Base-by-base conservation (phyloP, 2,329 filamentous ascomycete genomes). In the Aspergillus sp. region DNA sequence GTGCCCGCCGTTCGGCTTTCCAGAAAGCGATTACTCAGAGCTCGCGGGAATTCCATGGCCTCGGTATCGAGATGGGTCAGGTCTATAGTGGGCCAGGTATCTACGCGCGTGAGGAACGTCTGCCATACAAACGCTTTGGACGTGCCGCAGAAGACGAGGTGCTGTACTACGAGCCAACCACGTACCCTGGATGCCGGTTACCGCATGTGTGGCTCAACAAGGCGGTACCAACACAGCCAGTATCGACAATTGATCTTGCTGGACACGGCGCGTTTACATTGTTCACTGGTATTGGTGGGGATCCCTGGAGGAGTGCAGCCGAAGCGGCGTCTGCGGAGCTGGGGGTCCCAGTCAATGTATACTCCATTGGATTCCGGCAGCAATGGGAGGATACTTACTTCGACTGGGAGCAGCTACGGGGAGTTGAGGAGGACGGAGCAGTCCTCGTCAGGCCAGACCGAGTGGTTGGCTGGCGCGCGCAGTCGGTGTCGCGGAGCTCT, bases 381-480 rank as follows among this genome's bases (percentile, higher is more conserved):
- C 47, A 59, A 14, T 52, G 50, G 25, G 37, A 21, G 8, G 56
- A 59, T 25, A 21, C 43, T 4, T 25, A 59, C 40, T 49, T 54
- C 9, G 52, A 56, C 19, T 55, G 57, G 47, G 41, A 52, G n/a
- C 23, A 14, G 6, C 23, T 41, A 4, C 41, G 52, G 14, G 73
- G 69, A 66, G 56, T 72, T 4, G 33, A 63, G 21, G 55, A 59
- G 12, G 41, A 65, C 11, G 70, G 63, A 1, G 51, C 69, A 5
- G 58, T 68, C 23, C 64, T 76, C 8, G 58, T 75, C 33, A 61
- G 73, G n/a, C 73, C 73, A 0, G 73, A 76, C 64, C 70, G 68
- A 25, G 23, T 25, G 23, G 23, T 25, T 25, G 23, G 23, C 23
- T 25, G 23, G 23, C 23, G 23, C 3, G 23, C 23, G 7, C 23